Evolutionary conservation across 345 rosid species (phyloP).

Genomic region (Hypericum perforatum): DNA sequence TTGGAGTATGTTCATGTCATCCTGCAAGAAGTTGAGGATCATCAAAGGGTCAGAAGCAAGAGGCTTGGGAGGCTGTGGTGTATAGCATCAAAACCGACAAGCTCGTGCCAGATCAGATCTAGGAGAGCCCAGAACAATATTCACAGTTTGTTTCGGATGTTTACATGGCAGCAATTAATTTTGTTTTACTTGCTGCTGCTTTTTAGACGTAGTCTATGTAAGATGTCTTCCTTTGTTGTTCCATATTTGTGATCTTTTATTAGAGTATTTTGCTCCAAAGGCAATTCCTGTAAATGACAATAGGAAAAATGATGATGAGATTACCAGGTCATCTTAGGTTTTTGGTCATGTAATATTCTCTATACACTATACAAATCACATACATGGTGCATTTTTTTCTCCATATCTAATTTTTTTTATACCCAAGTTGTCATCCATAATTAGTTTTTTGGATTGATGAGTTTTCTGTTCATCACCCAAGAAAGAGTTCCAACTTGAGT

Average conservation of each 20-base stretch:
- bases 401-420: no score
- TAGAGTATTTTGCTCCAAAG: slow-evolving; percentile 15
- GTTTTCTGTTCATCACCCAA: no score
- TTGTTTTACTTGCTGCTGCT: no score
- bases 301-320: neutral
- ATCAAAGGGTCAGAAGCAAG: slow-evolving; percentile 78
- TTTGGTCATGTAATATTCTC: slow-evolving; percentile 19
- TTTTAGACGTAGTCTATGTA: slow-evolving; percentile 12
- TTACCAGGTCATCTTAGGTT: slow-evolving; percentile 12
- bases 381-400: slow-evolving; percentile 1
- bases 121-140: slow-evolving; percentile 2
- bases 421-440: no score
- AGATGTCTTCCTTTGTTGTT: slow-evolving; percentile 15
- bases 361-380: slow-evolving; percentile 11
- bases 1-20: slow-evolving; percentile 80
- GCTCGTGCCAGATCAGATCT: slow-evolving; percentile 10
- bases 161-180: no score
- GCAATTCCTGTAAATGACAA: slow-evolving; percentile 15
- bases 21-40: slow-evolving; percentile 79
- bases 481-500: no score
- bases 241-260: neutral
- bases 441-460: no score
- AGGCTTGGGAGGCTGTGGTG: slow-evolving; percentile 62
- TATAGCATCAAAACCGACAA: slow-evolving; percentile 17
- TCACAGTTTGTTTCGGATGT: no score